A percentile compares a stretch with the other conserved stretches of the same genome.
These are phyloP conservation scores for Ophiostoma triangulosporum DNA, from an alignment of 2,329 filamentous ascomycete species.

Conservation along the genomic window DNA sequence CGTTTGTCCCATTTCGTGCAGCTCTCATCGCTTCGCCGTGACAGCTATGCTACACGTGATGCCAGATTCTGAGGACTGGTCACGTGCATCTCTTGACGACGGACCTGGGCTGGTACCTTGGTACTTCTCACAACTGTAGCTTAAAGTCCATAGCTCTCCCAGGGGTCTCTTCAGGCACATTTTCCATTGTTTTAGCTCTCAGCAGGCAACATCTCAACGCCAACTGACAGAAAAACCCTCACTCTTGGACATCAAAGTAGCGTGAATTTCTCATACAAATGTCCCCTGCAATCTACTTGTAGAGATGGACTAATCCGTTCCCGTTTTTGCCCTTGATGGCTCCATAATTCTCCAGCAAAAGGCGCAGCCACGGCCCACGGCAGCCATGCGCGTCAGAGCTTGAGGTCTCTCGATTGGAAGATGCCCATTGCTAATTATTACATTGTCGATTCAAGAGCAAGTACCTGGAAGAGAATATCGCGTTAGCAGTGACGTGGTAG, in stretches of 20 bases:
- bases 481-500: slow-evolving; percentile 2
- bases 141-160: no score
- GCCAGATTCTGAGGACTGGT: not conserved
- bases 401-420: not conserved
- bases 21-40: not conserved
- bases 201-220: no score
- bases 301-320: not conserved
- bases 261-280: not conserved
- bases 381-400: not conserved
- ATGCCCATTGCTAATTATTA: slow-evolving; percentile 6
- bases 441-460: slow-evolving; percentile 21
- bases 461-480: slow-evolving; percentile 13
- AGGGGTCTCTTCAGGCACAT: no score
- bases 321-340: not conserved
- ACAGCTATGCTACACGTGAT: not conserved
- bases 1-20: not conserved
- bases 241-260: not conserved
- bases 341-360: slow-evolving; percentile 2
- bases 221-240: not conserved
- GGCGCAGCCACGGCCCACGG: not conserved
- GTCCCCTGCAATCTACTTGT: not conserved
- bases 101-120: not conserved
- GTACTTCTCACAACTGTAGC: no score
- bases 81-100: not conserved
- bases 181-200: no score